Evolutionary conservation across 2,329 filamentous ascomycete genomes (phyloP).

Genomic region (Alternaria sp.): DNA sequence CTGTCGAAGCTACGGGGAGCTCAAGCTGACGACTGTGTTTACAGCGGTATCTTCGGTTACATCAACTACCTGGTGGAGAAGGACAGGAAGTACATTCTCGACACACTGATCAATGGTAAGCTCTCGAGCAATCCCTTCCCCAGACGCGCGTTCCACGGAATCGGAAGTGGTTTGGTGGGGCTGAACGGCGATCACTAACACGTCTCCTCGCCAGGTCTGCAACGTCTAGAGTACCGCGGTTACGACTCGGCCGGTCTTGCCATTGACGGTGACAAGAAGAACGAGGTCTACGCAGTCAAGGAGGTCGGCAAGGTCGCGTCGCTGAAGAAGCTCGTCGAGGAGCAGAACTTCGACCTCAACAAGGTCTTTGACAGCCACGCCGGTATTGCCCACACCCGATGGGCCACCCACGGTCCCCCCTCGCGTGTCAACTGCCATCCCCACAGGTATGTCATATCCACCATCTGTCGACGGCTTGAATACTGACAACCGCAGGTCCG

Average conservation of each 20-base stretch:
- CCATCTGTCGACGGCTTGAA: neutral
- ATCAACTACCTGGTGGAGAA: constrained; percentile 99
- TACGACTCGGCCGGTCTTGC: constrained; percentile 98
- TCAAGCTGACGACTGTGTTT: constrained; percentile 27
- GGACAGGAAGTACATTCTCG: constrained; percentile 94
- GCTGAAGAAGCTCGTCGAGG: constrained; percentile 90
- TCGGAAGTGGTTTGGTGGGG: constrained; percentile 15
- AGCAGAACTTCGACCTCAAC: constrained; percentile 81
- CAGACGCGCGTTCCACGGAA: constrained; percentile 13
- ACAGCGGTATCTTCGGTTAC: constrained; percentile 95
- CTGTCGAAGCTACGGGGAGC: neutral
- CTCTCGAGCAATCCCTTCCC: constrained; percentile 24
- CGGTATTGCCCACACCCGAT: constrained; percentile 98
- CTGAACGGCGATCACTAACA: constrained; percentile 33
- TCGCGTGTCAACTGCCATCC: constrained; percentile 98
- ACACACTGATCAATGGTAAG: constrained; percentile 95
- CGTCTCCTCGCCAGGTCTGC: constrained; percentile 70
- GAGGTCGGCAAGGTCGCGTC: constrained; percentile 99
- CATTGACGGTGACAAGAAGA: constrained; percentile 98
- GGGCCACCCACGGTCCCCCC: constrained; percentile 96
- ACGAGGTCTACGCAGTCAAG: constrained; percentile 96
- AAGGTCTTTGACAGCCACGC: constrained; percentile 98
- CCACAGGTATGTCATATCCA: constrained; percentile 74
- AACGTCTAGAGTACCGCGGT: constrained; percentile 96
- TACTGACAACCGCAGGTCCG: constrained; percentile 70